A percentile compares a stretch with the other conserved stretches of the same genome.
Conservation (phyloP, 495 filamentous ascomycete species). For the Chlorociboria aeruginascens region DNA sequence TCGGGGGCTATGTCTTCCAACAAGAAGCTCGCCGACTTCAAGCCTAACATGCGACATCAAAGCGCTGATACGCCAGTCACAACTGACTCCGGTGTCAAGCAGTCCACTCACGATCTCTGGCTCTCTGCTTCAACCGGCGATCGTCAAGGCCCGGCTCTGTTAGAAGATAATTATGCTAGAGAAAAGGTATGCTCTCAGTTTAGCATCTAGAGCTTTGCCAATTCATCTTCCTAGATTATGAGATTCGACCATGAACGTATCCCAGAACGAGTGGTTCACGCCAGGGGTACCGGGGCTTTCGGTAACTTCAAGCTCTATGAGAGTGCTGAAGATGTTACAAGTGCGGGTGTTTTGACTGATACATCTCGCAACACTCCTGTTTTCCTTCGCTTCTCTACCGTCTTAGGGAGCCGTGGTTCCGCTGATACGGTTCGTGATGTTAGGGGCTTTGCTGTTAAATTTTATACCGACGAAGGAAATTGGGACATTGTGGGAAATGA, state of each 20-base stretch:
- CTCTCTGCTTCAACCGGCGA: slow-evolving; percentile 49
- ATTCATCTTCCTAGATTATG: slow-evolving; percentile 41
- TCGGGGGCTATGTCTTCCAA: slow-evolving; percentile 7
- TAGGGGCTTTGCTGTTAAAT: slow-evolving; percentile 70
- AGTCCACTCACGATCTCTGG: slow-evolving; percentile 70
- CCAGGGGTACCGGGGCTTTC: slow-evolving; percentile 72
- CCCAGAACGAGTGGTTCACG: slow-evolving; percentile 82
- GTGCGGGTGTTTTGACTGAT: slow-evolving; percentile 65
- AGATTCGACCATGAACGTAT: slow-evolving; percentile 83
- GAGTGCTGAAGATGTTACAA: slow-evolving; percentile 56
- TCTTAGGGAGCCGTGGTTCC: slow-evolving; percentile 63
- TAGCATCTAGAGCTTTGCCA: background rate
- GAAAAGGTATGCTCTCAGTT: slow-evolving; percentile 48
- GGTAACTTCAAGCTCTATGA: slow-evolving; percentile 69
- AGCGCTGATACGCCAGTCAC: slow-evolving; percentile 35
- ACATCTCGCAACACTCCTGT: slow-evolving; percentile 69
- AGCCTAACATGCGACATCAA: slow-evolving; percentile 14
- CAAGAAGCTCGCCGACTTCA: slow-evolving; percentile 23
- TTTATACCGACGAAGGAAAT: slow-evolving; percentile 53
- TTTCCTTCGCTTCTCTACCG: slow-evolving; percentile 75
- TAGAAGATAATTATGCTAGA: slow-evolving; percentile 71
- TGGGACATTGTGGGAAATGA: slow-evolving; percentile 55
- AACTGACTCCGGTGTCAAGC: slow-evolving; percentile 68
- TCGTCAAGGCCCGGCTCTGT: slow-evolving; percentile 54
- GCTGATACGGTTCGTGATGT: slow-evolving; percentile 76